Evolutionary conservation across 2,329 filamentous ascomycete genomes (phyloP).

Genomic region (Aspergillus sp.): DNA sequence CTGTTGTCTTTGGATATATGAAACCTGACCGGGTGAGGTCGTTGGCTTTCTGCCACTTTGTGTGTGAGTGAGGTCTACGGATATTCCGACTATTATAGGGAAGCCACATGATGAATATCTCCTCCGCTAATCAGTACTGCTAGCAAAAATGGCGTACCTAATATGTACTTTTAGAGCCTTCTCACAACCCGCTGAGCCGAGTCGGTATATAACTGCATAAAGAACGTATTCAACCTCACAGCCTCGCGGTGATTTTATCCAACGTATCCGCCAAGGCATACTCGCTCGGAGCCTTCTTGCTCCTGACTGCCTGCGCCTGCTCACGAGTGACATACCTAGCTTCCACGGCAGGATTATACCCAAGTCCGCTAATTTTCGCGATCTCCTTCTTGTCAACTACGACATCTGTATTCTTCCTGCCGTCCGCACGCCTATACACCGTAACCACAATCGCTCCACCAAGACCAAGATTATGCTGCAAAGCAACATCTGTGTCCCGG

Average conservation of each 20-base stretch:
- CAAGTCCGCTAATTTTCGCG: constrained; percentile 59
- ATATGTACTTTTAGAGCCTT: too few relatives aligned
- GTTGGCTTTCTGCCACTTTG: too few relatives aligned
- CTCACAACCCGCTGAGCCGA: too few relatives aligned
- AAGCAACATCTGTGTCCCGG: constrained; percentile 64
- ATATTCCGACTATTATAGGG: too few relatives aligned
- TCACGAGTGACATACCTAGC: constrained; percentile 80
- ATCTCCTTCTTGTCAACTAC: constrained; percentile 20
- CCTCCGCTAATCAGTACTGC: too few relatives aligned
- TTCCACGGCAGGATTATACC: constrained; percentile 87
- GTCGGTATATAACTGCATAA: too few relatives aligned
- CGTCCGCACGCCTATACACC: constrained; percentile 81
- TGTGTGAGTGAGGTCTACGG: too few relatives aligned
- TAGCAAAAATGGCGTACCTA: too few relatives aligned
- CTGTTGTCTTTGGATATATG: too few relatives aligned
- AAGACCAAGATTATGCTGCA: constrained; percentile 91
- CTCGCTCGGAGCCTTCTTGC: constrained; percentile 66
- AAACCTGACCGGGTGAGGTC: too few relatives aligned
- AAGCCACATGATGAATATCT: too few relatives aligned
- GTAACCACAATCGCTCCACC: constrained; percentile 90
- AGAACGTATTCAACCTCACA: neutral
- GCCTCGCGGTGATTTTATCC: neutral
- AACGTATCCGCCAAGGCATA: constrained; percentile 74
- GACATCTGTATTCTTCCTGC: constrained; percentile 42
- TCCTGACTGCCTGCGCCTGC: constrained; percentile 68